phyloP scores from a whole-genome alignment of 176 grass and related monocot genomes.

The Paspalum vaginatum region DNA sequence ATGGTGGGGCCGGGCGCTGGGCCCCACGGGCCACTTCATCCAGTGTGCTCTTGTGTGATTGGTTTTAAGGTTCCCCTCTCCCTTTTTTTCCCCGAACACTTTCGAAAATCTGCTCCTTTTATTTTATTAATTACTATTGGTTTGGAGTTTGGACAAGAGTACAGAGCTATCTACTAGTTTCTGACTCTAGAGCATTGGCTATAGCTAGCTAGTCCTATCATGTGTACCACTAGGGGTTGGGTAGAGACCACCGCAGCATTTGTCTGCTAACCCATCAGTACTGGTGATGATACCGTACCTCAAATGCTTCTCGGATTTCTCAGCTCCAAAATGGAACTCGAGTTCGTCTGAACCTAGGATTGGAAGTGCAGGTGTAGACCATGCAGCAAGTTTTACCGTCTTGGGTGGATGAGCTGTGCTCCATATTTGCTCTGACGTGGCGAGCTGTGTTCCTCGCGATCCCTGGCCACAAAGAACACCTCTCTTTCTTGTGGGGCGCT shows the following conservation, averaged over 20 bases:
- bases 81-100: neutral
- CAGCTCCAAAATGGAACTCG: neutral
- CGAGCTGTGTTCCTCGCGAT: neutral
- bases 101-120: constrained; percentile 31
- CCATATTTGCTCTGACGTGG: neutral
- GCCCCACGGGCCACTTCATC: constrained; percentile 20
- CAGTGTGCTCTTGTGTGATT: constrained; percentile 28
- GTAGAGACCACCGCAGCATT: neutral
- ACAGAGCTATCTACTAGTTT: constrained; percentile 4
- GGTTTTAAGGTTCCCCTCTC: constrained; percentile 39
- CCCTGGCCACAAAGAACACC: constrained; percentile 4
- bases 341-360: neutral
- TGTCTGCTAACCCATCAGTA: neutral
- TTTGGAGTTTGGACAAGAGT: constrained; percentile 1
- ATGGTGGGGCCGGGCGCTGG: neutral
- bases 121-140: neutral
- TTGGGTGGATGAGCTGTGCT: neutral
- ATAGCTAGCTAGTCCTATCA: neutral
- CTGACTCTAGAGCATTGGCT: neutral
- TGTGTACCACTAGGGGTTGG: neutral
- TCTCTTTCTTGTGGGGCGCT: neutral
- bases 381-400: neutral
- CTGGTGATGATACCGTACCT: neutral
- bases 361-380: neutral
- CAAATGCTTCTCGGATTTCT: neutral